Evolutionary conservation across 2,329 filamentous ascomycete genomes (phyloP).

Genomic region (Aurifilum marmelostoma): DNA sequence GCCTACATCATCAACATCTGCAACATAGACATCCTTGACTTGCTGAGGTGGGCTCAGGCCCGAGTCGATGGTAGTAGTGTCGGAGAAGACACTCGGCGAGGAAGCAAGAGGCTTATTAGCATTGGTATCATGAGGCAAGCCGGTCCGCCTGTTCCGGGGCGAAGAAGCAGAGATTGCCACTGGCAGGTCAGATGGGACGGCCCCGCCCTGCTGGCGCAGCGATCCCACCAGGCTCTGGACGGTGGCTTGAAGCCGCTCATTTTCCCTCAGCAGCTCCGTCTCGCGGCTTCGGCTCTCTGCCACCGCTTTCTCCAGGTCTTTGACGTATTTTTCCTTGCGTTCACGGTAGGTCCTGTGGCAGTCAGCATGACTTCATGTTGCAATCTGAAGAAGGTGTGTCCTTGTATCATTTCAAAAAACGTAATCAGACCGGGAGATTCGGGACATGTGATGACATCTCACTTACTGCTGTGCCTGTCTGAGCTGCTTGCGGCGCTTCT

Average conservation of each 20-base stretch:
- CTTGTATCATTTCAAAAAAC: background rate
- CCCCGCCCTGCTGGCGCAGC: constrained; percentile 30
- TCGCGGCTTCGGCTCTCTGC: constrained; percentile 31
- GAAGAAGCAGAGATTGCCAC: background rate
- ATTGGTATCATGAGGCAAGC: background rate
- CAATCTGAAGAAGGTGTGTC: too few relatives aligned
- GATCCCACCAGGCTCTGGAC: constrained; percentile 29
- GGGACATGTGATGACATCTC: background rate
- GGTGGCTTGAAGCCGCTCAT: constrained; percentile 28
- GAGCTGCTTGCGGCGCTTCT: constrained; percentile 37
- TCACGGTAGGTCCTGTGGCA: constrained; percentile 36
- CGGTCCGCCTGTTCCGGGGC: background rate
- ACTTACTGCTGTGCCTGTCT: constrained; percentile 37
- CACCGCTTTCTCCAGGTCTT: constrained; percentile 36
- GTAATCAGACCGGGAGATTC: background rate
- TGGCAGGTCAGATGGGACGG: constrained; percentile 15
- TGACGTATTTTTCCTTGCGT: constrained; percentile 37
- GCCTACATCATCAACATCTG: constrained; percentile 33
- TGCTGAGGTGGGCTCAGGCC: background rate
- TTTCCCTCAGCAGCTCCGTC: constrained; percentile 31
- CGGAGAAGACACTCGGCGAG: constrained; percentile 5
- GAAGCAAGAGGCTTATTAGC: constrained; percentile 7
- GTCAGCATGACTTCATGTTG: background rate
- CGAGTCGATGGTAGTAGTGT: constrained; percentile 1
- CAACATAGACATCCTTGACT: constrained; percentile 4